Evolutionary conservation across 192 early-diverging fungal species (phyloP), one percentile per base, ranked within the genome.

Genomic region (Ambispora gerdemannii): DNA sequence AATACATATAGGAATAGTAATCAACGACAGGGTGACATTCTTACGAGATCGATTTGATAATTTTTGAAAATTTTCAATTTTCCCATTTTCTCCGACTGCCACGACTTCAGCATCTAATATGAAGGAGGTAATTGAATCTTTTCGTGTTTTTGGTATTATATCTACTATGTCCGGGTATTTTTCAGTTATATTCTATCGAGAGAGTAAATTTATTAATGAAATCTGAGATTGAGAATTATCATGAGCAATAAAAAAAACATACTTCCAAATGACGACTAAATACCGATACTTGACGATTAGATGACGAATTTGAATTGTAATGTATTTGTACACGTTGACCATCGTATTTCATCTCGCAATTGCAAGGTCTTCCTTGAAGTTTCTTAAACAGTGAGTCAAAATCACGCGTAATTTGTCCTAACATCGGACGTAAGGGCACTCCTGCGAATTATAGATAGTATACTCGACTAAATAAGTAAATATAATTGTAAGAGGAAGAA

Each of bases 301-400:
- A n/a, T 60, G 58, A 10, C 43, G 85, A 79, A 10, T 85, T 81
- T 47, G 86, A n/a, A n/a, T n/a, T 73, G 49, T 77, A 75, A 71
- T 94, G 91, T 50, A 95, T 91, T 82, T 95, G 93, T 22, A 91
- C 93, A 24, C 93, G 85, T 77, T 95, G 91, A 6, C 93, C 93
- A 72, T 95, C 93, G 70, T 95, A 95, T 72, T 95, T 95, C 79
- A 83, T 93, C 78, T 95, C 93, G 75, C 93, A 95, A 3, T 89
- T 90, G 66, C 94, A 94, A 8, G 80, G 72, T 51, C 83, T 85
- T 31, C 86, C 88, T 59, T 93, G 92, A 62, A 94, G 89, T 13
- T 89, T 81, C 34, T 91, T 81, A 77, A 95, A 75, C 24, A 95
- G 88, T 52, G 93, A 91, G 0, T 82, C 78, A 0, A 94, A 78